Conservation (phyloP, 768 basidiomycete genomes). For the Tulasnella sp. region DNA sequence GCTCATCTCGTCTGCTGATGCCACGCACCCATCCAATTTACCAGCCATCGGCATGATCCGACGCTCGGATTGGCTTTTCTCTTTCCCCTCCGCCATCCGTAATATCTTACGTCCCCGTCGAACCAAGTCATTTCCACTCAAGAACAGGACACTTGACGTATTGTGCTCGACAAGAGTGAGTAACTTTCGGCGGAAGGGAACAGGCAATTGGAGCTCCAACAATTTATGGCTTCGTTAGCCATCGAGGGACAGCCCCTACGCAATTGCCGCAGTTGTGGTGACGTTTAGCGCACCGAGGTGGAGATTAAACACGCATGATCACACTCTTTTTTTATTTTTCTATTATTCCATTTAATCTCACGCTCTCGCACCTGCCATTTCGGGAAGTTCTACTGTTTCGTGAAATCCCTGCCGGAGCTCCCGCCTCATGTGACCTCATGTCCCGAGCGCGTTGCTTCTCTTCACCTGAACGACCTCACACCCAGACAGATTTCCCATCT, state of each 20-base stretch:
- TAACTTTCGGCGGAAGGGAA: not conserved
- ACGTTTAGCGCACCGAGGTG: not conserved
- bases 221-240: not conserved
- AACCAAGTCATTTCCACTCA: not conserved
- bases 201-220: not conserved
- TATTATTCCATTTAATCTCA: no score
- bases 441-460: not conserved
- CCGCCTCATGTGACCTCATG: conserved; percentile 6
- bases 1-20: not conserved
- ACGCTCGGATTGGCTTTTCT: not conserved
- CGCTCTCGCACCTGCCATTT: not conserved
- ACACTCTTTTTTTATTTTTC: no score
- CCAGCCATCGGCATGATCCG: not conserved
- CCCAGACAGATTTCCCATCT: not conserved
- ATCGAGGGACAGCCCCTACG: not conserved
- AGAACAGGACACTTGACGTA: not conserved
- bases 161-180: not conserved
- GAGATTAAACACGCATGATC: not conserved
- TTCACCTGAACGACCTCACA: not conserved
- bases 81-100: not conserved
- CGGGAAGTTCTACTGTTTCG: not conserved
- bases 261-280: not conserved
- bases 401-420: not conserved
- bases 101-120: not conserved
- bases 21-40: not conserved